Evolutionary conservation across 495 filamentous ascomycete species (phyloP), one percentile per base, ranked within the genome.

Genomic region (Neurospora sp.): DNA sequence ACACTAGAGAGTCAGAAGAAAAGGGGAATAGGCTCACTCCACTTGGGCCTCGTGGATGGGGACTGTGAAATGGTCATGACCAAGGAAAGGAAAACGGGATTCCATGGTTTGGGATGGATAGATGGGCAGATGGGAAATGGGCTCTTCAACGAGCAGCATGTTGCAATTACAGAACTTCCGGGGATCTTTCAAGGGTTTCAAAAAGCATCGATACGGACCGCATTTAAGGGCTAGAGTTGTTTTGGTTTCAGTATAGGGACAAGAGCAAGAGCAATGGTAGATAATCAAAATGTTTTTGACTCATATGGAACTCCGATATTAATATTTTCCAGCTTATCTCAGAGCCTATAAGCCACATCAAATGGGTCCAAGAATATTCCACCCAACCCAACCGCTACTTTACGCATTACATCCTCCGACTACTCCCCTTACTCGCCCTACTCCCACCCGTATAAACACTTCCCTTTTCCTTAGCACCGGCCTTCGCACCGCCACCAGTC

Each of bases 401-500:
- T 27, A 65, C 14, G 1, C 12, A 31, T 37, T 1, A 61, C 53
- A 65, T 8, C 53, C 27, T 65, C 7, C 53, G 27, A 35, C 53
- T 65, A 1, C 53, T 65, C 35, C 68, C 35, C n/a, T 0, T 39
- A 20, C 68, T 41, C 9, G 68, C 35, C n/a, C 39, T 69, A 20
- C 39, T 41, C 2, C 68, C 37, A 44, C 68, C 68, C 9, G 47
- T 59, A 14, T 69, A 41, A 14, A 27, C 39, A 20, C 68, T 39
- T 44, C 68, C 35, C 42, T 71, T 73, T 14, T 70, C 71, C 71
- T 70, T 73, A 71, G 39, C n/a, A 14, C 53, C 4, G 4, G 53
- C 1, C 79, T 69, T 80, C 76, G 4, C 12, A 74, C 73, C 70
- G 18, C 41, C 53, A 35, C 53, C 53, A 31, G 53, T 31, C 53